phyloP scores from a whole-genome alignment of 345 rosid genomes.

The Physaria fendleri region DNA sequence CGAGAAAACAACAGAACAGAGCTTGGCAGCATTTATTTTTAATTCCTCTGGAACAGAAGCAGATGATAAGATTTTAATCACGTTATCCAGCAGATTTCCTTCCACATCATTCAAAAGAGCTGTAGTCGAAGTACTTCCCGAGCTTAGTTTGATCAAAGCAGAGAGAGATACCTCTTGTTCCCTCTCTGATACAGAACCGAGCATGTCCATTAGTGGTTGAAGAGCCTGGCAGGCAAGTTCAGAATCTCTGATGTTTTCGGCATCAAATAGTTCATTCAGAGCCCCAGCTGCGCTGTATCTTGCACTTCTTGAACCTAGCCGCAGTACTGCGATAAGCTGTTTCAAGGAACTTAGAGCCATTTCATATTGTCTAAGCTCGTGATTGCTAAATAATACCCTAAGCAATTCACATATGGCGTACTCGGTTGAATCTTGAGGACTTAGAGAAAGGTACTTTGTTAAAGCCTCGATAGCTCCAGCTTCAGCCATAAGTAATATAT shows the following conservation, averaged over 20 bases:
- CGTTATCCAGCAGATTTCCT: slow-evolving; percentile 55
- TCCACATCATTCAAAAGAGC: slow-evolving; percentile 46
- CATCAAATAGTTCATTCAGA: slow-evolving; percentile 62
- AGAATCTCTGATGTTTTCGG: slow-evolving; percentile 59
- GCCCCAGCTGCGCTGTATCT: slow-evolving; percentile 84
- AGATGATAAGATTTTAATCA: slow-evolving; percentile 54
- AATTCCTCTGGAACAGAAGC: slow-evolving; percentile 54
- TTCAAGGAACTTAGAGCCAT: slow-evolving; percentile 63
- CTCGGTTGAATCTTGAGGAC: slow-evolving; percentile 86
- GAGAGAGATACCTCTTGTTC: slow-evolving; percentile 75
- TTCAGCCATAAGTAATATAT: slow-evolving; percentile 75
- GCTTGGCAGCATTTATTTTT: slow-evolving; percentile 68
- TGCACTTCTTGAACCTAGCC: slow-evolving; percentile 66
- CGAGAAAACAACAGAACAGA: slow-evolving; percentile 57
- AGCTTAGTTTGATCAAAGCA: slow-evolving; percentile 64
- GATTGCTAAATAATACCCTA: slow-evolving; percentile 61
- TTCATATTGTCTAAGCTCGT: slow-evolving; percentile 60
- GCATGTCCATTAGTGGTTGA: slow-evolving; percentile 85
- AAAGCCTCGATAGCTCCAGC: slow-evolving; percentile 91
- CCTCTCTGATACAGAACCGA: slow-evolving; percentile 56
- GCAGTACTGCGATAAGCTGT: slow-evolving; percentile 86
- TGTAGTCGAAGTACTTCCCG: slow-evolving; percentile 47
- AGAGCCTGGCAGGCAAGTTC: slow-evolving; percentile 72
- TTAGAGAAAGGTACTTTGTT: slow-evolving; percentile 67
- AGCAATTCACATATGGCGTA: slow-evolving; percentile 62